Evolutionary conservation across 192 early-diverging fungal species (phyloP).

Genomic region (Coemansia sp.): DNA sequence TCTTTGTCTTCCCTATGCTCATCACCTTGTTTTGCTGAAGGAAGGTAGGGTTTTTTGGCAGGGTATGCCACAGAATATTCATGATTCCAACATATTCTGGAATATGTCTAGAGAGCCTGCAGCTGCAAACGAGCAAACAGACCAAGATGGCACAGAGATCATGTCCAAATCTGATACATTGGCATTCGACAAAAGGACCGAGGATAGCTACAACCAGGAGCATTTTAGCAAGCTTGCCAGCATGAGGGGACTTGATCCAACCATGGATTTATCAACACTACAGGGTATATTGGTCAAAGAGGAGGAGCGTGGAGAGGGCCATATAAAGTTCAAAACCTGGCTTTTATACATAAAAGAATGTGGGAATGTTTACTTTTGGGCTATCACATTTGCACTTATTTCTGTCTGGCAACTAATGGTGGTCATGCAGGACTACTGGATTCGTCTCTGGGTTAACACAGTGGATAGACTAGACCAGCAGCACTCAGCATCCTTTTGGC

Average conservation of each 20-base stretch:
- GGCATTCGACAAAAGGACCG: neutral
- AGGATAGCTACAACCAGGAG: too few relatives aligned
- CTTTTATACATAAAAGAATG: too few relatives aligned
- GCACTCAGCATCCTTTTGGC: too few relatives aligned
- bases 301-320: slow-evolving; percentile 8
- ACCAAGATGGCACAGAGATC: slow-evolving; percentile 21
- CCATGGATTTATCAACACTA: too few relatives aligned
- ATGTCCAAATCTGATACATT: neutral
- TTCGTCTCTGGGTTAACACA: slow-evolving; percentile 57
- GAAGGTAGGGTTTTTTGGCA: slow-evolving; percentile 57
- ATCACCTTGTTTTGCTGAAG: too few relatives aligned
- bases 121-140: neutral
- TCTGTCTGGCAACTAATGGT: too few relatives aligned
- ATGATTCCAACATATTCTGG: slow-evolving; percentile 1
- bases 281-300: too few relatives aligned
- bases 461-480: neutral
- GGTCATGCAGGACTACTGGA: too few relatives aligned
- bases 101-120: slow-evolving; percentile 3
- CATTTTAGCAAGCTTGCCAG: too few relatives aligned
- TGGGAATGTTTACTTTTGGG: too few relatives aligned
- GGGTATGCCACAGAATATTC: slow-evolving; percentile 54
- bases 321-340: slow-evolving; percentile 14
- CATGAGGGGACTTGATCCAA: too few relatives aligned
- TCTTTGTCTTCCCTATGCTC: slow-evolving; percentile 61
- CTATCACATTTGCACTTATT: too few relatives aligned